Conservation (phyloP, 2,329 filamentous ascomycete species). For the Cryphonectria radicalis region DNA sequence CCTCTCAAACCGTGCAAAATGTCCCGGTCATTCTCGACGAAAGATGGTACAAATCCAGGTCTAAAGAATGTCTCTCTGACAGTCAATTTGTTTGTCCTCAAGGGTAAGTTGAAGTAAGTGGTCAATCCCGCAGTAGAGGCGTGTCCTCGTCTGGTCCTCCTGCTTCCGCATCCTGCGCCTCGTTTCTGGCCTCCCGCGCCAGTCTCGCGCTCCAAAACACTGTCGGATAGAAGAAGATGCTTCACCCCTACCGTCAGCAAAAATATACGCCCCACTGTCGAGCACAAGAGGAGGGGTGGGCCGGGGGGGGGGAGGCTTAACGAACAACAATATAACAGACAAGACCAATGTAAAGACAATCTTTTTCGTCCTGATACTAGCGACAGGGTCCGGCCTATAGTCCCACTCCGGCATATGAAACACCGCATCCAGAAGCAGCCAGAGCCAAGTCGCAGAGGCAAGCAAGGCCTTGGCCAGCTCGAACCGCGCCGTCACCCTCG, state of each 20-base stretch:
- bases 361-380: background rate
- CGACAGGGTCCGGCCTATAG: background rate
- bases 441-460: background rate
- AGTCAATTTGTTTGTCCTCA: too few relatives aligned
- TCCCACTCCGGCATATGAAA: background rate
- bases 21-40: background rate
- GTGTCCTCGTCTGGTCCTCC: background rate
- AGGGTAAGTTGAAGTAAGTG: background rate
- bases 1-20: background rate
- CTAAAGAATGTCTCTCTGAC: too few relatives aligned
- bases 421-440: background rate
- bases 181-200: background rate
- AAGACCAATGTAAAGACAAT: background rate
- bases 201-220: background rate
- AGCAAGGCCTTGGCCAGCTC: background rate
- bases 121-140: background rate
- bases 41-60: too few relatives aligned
- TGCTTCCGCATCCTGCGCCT: background rate
- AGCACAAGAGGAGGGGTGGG: background rate
- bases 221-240: background rate
- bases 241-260: background rate
- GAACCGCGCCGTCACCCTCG: background rate
- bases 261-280: background rate
- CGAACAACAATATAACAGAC: background rate
- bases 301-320: background rate